Conservation (phyloP, 805 yeast genomes). For the Ogataea wickerhamii region DNA sequence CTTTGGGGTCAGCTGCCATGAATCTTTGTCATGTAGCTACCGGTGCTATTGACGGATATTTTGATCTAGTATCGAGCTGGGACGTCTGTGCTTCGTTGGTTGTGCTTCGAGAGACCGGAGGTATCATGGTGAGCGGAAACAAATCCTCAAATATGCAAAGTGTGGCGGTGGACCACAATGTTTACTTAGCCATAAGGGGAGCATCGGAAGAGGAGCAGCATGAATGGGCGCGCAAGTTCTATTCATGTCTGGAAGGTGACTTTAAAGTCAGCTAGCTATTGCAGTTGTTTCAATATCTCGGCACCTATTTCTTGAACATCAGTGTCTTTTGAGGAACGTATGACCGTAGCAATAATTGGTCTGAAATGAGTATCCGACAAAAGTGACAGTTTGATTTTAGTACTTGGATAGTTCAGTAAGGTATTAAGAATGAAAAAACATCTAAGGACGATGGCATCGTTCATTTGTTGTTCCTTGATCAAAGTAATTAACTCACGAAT, state of each 20-base stretch:
- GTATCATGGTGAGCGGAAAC: constrained; percentile 52
- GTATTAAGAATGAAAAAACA: constrained; percentile 22
- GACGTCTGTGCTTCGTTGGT: constrained; percentile 71
- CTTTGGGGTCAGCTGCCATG: constrained; percentile 64
- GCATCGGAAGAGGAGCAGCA: constrained; percentile 16
- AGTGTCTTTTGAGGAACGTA: background rate
- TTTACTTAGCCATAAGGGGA: constrained; percentile 17
- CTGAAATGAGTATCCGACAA: background rate
- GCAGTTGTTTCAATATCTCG: too few species aligned
- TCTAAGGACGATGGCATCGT: constrained; percentile 24
- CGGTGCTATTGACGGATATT: constrained; percentile 57
- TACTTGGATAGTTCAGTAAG: constrained; percentile 7
- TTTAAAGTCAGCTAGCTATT: too few species aligned
- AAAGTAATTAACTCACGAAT: constrained; percentile 14
- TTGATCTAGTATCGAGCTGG: constrained; percentile 64
- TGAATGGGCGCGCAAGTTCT: constrained; percentile 14
- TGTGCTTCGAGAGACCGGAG: constrained; percentile 57
- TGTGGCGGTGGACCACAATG: constrained; percentile 38
- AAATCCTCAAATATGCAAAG: constrained; percentile 42
- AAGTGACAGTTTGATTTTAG: background rate
- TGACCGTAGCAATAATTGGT: background rate
- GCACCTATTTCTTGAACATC: background rate
- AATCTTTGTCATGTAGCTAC: constrained; percentile 55
- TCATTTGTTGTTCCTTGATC: constrained; percentile 13
- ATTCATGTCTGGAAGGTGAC: constrained; percentile 9